Conservation (phyloP, 495 filamentous ascomycete species). For the Trypethelium eluteriae region DNA sequence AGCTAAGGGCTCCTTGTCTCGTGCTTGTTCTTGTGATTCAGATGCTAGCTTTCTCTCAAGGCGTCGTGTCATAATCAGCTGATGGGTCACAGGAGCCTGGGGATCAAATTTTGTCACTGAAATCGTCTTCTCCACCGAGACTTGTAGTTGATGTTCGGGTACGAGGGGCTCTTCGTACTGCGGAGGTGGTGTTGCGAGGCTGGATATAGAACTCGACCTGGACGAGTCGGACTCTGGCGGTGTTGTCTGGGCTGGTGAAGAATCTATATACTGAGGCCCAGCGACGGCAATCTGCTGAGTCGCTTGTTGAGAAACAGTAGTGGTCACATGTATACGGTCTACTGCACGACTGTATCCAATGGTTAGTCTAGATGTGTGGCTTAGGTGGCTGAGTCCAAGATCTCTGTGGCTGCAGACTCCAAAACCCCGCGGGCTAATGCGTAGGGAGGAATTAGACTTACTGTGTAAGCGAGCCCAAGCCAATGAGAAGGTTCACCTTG, state of each 20-base stretch:
- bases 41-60: not conserved
- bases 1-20: not conserved
- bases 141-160: not conserved
- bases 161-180: not conserved
- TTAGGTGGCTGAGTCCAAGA: not conserved
- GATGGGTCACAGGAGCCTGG: not conserved
- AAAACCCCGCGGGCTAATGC: not conserved
- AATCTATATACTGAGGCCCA: not conserved
- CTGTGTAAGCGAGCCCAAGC: constrained; percentile 3
- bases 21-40: constrained; percentile 1
- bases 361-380: constrained; percentile 5
- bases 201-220: not conserved
- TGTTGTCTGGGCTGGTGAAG: not conserved
- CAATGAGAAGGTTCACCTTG: constrained; percentile 8
- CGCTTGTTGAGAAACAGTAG: not conserved
- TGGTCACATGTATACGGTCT: not conserved
- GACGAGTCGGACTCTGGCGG: not conserved
- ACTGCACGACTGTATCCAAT: constrained; percentile 5
- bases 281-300: not conserved
- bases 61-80: not conserved
- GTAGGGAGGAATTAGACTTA: not conserved
- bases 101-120: not conserved
- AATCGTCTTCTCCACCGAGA: constrained; percentile 5
- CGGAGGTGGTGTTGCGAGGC: not conserved
- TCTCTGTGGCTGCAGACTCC: not conserved